Base-by-base conservation (phyloP, 306 rosid genomes). In the Glycine latifolia region DNA sequence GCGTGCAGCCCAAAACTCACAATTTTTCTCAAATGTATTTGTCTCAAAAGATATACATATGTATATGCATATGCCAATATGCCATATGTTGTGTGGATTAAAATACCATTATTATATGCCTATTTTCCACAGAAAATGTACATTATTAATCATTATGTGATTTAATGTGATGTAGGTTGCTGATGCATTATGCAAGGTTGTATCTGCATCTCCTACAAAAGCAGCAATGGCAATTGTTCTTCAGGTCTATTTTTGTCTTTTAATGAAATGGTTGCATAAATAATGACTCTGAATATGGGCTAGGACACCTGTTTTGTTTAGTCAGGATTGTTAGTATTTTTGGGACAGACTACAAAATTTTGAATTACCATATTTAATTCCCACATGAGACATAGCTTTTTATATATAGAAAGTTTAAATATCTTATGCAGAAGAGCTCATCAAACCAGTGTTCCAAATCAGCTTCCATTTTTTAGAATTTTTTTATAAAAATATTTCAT, bases 181-280 rank as follows among this genome's bases (percentile, higher is more conserved):
- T 73, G 97, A 91, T 85, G 97, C 97, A 67, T 82, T 93, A 82
- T 93, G 97, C 90, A 89, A 93, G 54, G 97, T 93, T 52, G 97
- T 93, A 78, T 89, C 93, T 50, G 91, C 94, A 20, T 89, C 94
- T 53, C 97, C 97, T 52, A 80, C 86, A 26, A 91, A 90, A 86
- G 97, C 97, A 65, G 91, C 97, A 16, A 85, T 94, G 5, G 97
- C 97, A 77, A 81, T 93, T 53, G 89, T 93, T 80, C 94, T 93
- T 86, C 97, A 93, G 97, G 97, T 93, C 67, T 77, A 58, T 60
- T 86, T 84, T 75, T 80, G 49, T 41, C 80, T 78, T 72, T 62
- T 61, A 82, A 48, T 50, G 4, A 79, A 79, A 75, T 39, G 52
- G 62, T 26, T 26, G 31, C 31, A 26, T 26, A 26, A 26, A 26